Base-by-base conservation (phyloP, 2,329 filamentous ascomycete genomes). In the Diaporthe ilicicola region DNA sequence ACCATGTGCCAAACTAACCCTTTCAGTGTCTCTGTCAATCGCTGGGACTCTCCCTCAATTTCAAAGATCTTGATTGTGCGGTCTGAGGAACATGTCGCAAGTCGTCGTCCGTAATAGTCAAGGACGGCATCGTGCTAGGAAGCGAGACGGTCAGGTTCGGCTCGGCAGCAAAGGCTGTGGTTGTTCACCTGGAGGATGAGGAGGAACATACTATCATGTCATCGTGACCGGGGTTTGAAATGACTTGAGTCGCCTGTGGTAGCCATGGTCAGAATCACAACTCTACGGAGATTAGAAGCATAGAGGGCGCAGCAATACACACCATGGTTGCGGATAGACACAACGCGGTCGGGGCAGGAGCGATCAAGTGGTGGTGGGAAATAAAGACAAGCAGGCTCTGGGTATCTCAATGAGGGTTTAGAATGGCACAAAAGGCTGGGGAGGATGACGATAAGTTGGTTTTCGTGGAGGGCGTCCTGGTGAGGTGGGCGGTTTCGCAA, bases 41-140 rank as follows among this genome's bases (percentile, higher is more conserved):
- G 90, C 83, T 99, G 95, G 76, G 92, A 89, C 77, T 98, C 95
- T 78, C 94, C 94, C 79, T 98, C 95, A 69, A 99, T 92, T 84
- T 99, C 96, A 80, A 98, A 99, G 80, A 99, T 98, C 86, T 98
- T 98, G 86, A 99, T 97, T 59, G 95, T 98, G 81, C 96, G 95
- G 84, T 99, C 96, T 75, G 95, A 98, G 44, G 95, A 98, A 84
- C 96, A 98, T 75, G 96, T 99, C 74, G 96, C 96, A 77, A 99
- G 90, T 79, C 95, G 93, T 76, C 96, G 92, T 79, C 96, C 96
- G 83, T 98, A 99, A 87, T 98, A 99, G 83, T 99, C 96, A 80
- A 99, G 92, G 75, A 97, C 95, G 75, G 96, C 96, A 89, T 99
- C 96, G 83, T 99, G 96, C 95, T 94, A 76, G 77, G 74, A 22